Conservation (phyloP, 371 early-diverging fungal genomes). For the Actinomortierella wolfii region DNA sequence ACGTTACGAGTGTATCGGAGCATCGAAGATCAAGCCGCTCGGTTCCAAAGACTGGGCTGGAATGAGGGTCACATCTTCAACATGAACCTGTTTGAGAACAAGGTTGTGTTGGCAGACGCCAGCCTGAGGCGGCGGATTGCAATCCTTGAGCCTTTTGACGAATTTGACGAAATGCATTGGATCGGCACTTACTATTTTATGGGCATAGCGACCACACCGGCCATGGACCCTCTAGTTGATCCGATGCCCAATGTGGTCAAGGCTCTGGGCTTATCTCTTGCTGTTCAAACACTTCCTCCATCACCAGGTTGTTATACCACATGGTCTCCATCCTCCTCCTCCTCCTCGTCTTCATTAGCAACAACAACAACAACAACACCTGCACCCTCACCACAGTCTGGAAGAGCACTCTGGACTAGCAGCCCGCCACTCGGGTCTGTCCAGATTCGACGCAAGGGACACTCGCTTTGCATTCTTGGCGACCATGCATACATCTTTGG, state of each 20-base stretch:
- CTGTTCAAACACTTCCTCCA: slow-evolving; percentile 5
- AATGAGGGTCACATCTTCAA: slow-evolving; percentile 29
- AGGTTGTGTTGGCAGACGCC: slow-evolving; percentile 15
- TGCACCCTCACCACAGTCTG: no score
- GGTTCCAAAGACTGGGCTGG: slow-evolving; percentile 30
- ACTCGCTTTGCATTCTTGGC: slow-evolving; percentile 28
- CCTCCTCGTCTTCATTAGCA: no score
- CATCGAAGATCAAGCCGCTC: slow-evolving; percentile 27
- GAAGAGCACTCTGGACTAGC: slow-evolving; percentile 17
- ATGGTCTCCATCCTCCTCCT: no score
- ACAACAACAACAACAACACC: no score
- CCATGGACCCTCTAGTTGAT: not conserved
- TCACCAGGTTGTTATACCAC: not conserved
- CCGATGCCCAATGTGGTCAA: slow-evolving; percentile 21
- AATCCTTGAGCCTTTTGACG: slow-evolving; percentile 38
- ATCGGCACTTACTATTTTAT: slow-evolving; percentile 44
- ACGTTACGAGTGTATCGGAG: slow-evolving; percentile 25
- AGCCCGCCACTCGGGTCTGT: slow-evolving; percentile 12
- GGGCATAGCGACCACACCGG: slow-evolving; percentile 21
- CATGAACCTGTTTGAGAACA: slow-evolving; percentile 36
- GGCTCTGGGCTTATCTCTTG: slow-evolving; percentile 12
- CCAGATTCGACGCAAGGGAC: slow-evolving; percentile 39
- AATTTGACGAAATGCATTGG: slow-evolving; percentile 39
- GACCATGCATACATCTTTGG: slow-evolving; percentile 33
- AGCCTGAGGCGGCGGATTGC: slow-evolving; percentile 27